Evolutionary conservation across 345 rosid genomes (phyloP), one percentile per base, ranked within the genome.

Genomic region (Ricinus communis): DNA sequence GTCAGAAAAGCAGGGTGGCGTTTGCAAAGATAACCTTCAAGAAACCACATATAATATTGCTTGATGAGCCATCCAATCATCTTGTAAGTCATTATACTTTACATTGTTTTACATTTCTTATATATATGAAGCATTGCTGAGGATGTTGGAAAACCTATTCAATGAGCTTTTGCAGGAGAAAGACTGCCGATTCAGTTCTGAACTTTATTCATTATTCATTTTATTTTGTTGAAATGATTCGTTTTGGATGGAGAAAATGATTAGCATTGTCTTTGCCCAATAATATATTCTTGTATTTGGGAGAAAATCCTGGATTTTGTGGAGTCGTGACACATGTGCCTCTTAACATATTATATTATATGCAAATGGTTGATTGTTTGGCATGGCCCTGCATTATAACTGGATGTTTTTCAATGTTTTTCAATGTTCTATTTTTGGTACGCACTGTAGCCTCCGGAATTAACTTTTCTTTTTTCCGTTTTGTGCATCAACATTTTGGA

Each of bases 1-100:
- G 99, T 76, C 99, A 95, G 86, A 95, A 95, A 81, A 95, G 98
- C 79, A 90, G 99, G 85, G 99, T 92, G 52, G 99, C 99, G 38
- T 95, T 95, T 82, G 93, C 99, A 11, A 95, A 91, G 91, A 95
- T 92, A 60, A 95, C 99, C 25, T 95, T 95, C 88, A 95, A 88
- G 88, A 95, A 95, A 74, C 99, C 99, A 38, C 99, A 95, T 80
- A 87, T 95, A 79, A 83, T 95, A 65, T 83, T 95, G 86, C 96
- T 95, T 63, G 99, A 92, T 76, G 99, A 95, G 83, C 99, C 99
- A 10, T 95, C 99, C 58, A 95, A 95, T 83, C 99, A 95, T 89
- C 96, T 95, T 67, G 99, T 95, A 87, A 89, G 98, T 85, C 53
- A n/a, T 56, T 67, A 24, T n/a, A 33, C 58, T 61, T 63, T 56